A percentile compares a stretch with the other conserved stretches of the same genome.
Conservation (phyloP, 345 rosid species). For the Angophora floribunda region DNA sequence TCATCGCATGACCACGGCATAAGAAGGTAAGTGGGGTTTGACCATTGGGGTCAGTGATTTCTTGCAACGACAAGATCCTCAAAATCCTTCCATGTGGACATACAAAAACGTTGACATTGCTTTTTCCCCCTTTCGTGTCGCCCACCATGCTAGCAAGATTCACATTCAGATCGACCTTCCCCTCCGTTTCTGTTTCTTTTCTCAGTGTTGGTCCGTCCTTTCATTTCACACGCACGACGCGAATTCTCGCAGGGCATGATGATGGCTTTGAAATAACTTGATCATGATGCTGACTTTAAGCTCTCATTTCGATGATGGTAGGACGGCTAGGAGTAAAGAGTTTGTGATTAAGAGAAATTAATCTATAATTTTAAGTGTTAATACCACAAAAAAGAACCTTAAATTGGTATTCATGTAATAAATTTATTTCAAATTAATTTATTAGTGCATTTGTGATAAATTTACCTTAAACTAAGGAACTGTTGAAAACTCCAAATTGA, state of each 20-base stretch:
- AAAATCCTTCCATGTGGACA: not conserved
- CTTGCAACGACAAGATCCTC: not conserved
- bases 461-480: too few relatives aligned
- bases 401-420: too few relatives aligned
- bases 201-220: not conserved
- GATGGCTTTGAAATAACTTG: not conserved
- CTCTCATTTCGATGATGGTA: not conserved
- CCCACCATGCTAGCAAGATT: not conserved
- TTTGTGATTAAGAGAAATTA: not conserved
- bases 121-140: not conserved
- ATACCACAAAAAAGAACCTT: too few relatives aligned
- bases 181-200: not conserved
- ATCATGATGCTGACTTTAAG: not conserved
- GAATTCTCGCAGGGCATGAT: not conserved
- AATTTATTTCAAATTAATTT: too few relatives aligned
- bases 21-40: not conserved
- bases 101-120: not conserved
- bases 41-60: not conserved
- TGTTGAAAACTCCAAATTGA: too few relatives aligned
- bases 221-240: not conserved
- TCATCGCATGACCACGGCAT: not conserved
- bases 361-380: too few relatives aligned
- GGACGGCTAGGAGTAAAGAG: not conserved
- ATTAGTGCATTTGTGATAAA: too few relatives aligned
- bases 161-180: not conserved